A percentile compares a stretch with the other conserved stretches of the same genome.
Conservation (phyloP, 441 rosid genomes). For the Jatropha podagrica region DNA sequence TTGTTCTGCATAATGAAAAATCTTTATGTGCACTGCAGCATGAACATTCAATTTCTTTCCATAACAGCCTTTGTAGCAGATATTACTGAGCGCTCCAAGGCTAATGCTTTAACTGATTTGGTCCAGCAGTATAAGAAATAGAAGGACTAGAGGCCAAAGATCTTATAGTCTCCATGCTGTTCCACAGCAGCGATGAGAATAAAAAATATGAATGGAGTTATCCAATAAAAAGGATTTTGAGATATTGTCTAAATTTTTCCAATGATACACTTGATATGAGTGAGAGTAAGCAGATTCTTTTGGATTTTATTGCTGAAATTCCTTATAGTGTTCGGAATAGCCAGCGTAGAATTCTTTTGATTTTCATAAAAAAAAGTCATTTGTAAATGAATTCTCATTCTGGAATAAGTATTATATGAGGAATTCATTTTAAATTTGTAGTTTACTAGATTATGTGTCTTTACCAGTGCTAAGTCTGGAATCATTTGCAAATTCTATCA, state of each 20-base stretch:
- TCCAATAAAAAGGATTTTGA: neutral
- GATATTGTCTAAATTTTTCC: neutral
- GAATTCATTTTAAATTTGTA: too few relatives aligned
- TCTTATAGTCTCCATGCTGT: neutral
- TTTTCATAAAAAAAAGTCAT: too few relatives aligned
- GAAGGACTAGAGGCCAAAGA: neutral
- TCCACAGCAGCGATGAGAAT: neutral
- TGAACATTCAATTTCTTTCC: neutral
- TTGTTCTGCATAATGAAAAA: neutral
- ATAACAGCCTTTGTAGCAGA: neutral
- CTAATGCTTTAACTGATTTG: neutral
- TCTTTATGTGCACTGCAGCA: neutral
- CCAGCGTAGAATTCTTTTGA: too few relatives aligned
- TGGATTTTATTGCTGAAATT: neutral
- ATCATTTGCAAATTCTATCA: too few relatives aligned
- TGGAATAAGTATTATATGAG: too few relatives aligned
- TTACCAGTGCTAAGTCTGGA: too few relatives aligned
- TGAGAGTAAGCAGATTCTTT: neutral
- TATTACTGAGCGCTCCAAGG: neutral
- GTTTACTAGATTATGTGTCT: too few relatives aligned
- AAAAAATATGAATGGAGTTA: neutral
- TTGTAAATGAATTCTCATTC: too few relatives aligned
- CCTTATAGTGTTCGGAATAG: neutral
- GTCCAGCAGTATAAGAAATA: neutral
- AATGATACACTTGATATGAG: neutral